A percentile compares a stretch with the other conserved stretches of the same genome.
These are phyloP conservation scores for Colletotrichum brevisporum DNA, from an alignment of 2,329 filamentous ascomycete genomes.

Conservation along the genomic window DNA sequence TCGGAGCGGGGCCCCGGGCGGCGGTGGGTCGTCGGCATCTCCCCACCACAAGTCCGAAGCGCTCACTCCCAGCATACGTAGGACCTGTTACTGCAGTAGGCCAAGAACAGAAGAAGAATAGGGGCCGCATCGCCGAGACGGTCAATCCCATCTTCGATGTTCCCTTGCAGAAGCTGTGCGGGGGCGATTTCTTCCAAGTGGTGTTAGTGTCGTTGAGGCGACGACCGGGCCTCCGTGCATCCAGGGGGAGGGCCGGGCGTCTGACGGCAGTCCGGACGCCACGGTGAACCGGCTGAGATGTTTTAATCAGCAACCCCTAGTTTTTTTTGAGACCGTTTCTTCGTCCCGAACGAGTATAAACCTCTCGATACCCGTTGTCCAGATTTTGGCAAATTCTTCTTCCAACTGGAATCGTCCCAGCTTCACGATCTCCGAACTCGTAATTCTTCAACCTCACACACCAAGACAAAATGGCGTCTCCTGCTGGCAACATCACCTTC, in stretches of 20 bases:
- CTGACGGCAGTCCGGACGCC: conserved; percentile 37
- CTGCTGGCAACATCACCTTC: conserved; percentile 39
- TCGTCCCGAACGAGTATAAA: conserved; percentile 4
- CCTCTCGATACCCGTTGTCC: accelerated
- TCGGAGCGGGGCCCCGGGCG: neutral
- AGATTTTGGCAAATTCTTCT: neutral
- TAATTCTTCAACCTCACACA: neutral
- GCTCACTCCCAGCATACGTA: neutral
- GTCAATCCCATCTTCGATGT: neutral
- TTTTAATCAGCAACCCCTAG: neutral
- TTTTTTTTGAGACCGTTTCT: neutral
- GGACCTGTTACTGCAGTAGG: too few species aligned
- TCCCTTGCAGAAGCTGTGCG: conserved; percentile 1
- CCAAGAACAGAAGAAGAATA: neutral
- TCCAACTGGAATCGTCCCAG: neutral
- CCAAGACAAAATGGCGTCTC: conserved; percentile 30
- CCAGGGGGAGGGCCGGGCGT: conserved; percentile 15
- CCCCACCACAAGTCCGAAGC: conserved; percentile 30
- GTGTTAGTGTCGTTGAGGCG: neutral
- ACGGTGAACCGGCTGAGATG: neutral
- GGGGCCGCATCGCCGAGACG: conserved; percentile 16
- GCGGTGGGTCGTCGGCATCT: conserved; percentile 13
- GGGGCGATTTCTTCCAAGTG: neutral
- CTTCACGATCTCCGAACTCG: too few species aligned
- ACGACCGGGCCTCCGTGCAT: conserved; percentile 35